Evolutionary conservation across 305 asterid species (phyloP), one percentile per base, ranked within the genome.

Genomic region (Lippia alba): DNA sequence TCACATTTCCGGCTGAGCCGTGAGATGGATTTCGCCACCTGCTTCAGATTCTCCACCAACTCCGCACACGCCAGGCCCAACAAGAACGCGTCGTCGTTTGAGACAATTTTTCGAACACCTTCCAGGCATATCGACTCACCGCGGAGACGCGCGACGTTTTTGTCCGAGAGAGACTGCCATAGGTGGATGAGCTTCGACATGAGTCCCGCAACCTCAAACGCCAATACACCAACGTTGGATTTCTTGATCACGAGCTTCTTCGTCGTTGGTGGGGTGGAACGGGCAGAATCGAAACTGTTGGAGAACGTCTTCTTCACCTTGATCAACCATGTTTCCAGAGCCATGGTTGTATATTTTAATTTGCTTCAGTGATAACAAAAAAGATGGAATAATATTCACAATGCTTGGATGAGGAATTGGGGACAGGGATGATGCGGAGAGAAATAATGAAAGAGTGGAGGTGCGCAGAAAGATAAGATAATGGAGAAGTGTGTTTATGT

Each of bases 51-150:
- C 51, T 86, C 97, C 4, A 82, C 91, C 79, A 88, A 57, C 74
- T 94, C 99, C 0, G 97, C 95, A 67, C 93, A 91, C 5, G 96
- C 97, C 18, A 91, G 61, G 75, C 96, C 84, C 0, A 91, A 51
- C 18, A 91, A 83, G 73, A 89, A 94, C 2, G 71, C 80, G 7
- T 94, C 97, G 67, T 89, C 96, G 56, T 86, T 81, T 1, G 99
- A 94, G 73, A 94, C 96, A 67, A 94, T 91, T 73, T 91, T 91
- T 1, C 93, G 91, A 57, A 94, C 96, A 33, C 99, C 97, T 85
- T 94, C 99, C 0, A 88, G 81, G 68, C 80, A 77, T 19, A 89
- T 60, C 0, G 91, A 82, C 0, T 94, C 96, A 48, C 69, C 79
- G 20, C 89, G 87, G 11, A 94, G 80, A 12, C 96, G 87, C 1